Evolutionary conservation across 2,329 filamentous ascomycete genomes (phyloP), one percentile per base, ranked within the genome.

Genomic region (Talaromyces sp.): DNA sequence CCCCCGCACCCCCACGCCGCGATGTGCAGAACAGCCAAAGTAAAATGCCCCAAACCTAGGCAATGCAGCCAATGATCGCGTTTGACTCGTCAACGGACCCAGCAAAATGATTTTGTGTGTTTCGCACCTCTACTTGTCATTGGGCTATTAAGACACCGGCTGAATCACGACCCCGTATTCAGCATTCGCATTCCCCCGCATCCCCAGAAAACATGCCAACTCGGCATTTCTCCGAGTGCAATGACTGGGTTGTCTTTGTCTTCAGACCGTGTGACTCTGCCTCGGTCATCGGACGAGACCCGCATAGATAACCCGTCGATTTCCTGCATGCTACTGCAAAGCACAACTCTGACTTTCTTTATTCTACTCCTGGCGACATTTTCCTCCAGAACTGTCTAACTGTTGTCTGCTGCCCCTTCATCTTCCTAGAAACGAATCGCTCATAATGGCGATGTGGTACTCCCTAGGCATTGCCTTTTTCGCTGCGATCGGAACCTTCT

Each of bases 401-500:
- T 27, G 24, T 27, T 27, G 24, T 27, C 9, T 27, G 24, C 24
- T 4, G 27, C n/a, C n/a, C n/a, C n/a, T n/a, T n/a, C n/a, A 30
- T 20, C 27, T 44, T 17, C 41, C 24, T 44, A 16, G 41, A 11
- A 32, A 16, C 16, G 41, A 27, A 22, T 40, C 30, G 33, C 29
- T 37, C 29, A 43, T 19, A 29, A 76, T 77, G 73, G 62, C 64
- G 20, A 48, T 65, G 37, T 73, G 69, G 72, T 81, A 82, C 62
- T 77, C 79, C 2, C 67, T 82, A 27, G 76, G 78, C 5, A 69
- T 84, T 52, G 80, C 80, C 43, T 63, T 82, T 33, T 84, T 84
- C 65, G 82, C 82, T 33, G 81, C 80, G 17, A 82, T 84, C 47
- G 82, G 82, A 57, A 84, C 82, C 0, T 83, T 84, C 65, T 73